phyloP scores from a whole-genome alignment of 2,329 filamentous ascomycete species.

The Neospermospora avenae region DNA sequence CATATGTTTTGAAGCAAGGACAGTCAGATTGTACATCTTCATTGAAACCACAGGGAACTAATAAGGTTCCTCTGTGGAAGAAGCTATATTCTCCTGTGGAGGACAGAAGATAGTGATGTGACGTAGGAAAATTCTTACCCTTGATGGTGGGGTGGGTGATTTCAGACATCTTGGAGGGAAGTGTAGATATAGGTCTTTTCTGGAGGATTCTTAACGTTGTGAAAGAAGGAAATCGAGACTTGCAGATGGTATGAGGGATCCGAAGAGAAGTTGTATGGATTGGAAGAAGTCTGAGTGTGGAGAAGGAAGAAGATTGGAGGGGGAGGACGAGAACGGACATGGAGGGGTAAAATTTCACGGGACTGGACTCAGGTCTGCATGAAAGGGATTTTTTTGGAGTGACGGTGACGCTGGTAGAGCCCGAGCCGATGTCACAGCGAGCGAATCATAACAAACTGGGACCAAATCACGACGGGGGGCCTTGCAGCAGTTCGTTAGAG shows the following conservation, averaged over 20 bases:
- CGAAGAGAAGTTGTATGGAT: background rate
- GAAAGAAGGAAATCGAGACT: background rate
- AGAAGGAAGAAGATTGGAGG: background rate
- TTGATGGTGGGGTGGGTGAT: conserved; percentile 57
- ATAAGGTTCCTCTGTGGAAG: background rate
- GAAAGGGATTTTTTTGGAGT: no score
- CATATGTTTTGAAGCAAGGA: background rate
- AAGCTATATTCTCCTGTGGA: background rate
- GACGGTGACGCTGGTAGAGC: no score
- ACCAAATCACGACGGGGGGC: no score
- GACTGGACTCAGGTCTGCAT: no score
- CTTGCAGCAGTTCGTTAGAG: no score
- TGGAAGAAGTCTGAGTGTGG: background rate
- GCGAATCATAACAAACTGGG: no score
- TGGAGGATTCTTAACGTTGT: background rate
- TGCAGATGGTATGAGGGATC: background rate
- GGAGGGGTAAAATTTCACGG: conserved; percentile 8
- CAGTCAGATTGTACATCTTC: background rate
- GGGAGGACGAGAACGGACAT: background rate
- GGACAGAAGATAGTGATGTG: background rate
- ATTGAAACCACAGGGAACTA: background rate
- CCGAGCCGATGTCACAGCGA: no score
- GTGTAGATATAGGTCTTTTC: background rate
- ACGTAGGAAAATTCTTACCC: conserved; percentile 41
- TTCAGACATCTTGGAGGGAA: conserved; percentile 43